Percentiles rank a stretch among this genome's conserved stretches.
Conservation (phyloP, 1,139 yeast genomes). For the Pichia sp. region DNA sequence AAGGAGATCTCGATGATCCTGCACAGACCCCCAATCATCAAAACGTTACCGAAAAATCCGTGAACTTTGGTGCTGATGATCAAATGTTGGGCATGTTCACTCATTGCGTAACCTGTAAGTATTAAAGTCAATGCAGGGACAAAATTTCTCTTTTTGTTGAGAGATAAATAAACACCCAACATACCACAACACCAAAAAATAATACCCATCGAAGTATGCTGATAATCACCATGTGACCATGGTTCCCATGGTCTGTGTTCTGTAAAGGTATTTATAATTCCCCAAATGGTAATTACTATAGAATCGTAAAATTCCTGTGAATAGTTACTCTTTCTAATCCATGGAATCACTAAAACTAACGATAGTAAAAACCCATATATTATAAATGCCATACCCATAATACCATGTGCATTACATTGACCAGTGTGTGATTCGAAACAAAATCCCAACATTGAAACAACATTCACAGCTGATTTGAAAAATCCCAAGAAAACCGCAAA, state of each 20-base stretch:
- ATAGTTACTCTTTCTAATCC: constrained; percentile 44
- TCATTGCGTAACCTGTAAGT: constrained; percentile 92
- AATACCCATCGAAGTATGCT: constrained; percentile 93
- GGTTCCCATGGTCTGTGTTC: constrained; percentile 87
- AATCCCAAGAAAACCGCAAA: constrained; percentile 44
- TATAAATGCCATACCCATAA: constrained; percentile 88
- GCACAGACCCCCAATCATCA: constrained; percentile 69
- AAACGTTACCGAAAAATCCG: constrained; percentile 70
- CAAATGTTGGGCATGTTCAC: constrained; percentile 73
- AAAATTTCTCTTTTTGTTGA: constrained; percentile 58
- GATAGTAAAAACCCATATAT: constrained; percentile 66
- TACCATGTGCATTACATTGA: constrained; percentile 93
- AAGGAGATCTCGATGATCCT: constrained; percentile 75
- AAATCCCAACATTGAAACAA: constrained; percentile 79
- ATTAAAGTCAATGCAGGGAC: constrained; percentile 75
- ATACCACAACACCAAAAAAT: constrained; percentile 95
- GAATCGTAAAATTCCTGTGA: constrained; percentile 88
- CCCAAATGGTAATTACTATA: constrained; percentile 76
- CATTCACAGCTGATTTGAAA: constrained; percentile 72
- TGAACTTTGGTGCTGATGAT: constrained; percentile 80
- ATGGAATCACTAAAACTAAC: constrained; percentile 60
- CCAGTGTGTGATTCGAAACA: constrained; percentile 72
- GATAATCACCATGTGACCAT: constrained; percentile 89
- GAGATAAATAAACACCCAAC: constrained; percentile 67
- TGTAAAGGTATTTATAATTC: constrained; percentile 87